Conservation (phyloP, 495 filamentous ascomycete species). For the Aspergillus panamensis region DNA sequence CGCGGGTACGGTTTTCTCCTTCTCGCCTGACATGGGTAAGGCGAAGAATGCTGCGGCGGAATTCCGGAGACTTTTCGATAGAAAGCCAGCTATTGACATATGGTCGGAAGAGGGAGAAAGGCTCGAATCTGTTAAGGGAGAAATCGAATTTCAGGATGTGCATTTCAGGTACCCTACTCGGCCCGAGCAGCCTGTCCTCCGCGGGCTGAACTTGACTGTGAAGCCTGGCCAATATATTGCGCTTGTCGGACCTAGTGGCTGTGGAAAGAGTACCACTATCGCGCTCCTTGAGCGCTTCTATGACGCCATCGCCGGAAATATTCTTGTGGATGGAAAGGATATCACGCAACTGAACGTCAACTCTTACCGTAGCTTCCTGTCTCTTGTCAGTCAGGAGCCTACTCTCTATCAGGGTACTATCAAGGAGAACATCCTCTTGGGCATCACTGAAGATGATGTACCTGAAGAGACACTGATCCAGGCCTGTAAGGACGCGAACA, state of each 20-base stretch:
- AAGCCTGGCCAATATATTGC: constrained; percentile 76
- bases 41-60: constrained; percentile 74
- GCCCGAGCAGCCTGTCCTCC: constrained; percentile 74
- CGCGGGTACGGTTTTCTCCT: constrained; percentile 83
- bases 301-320: constrained; percentile 67
- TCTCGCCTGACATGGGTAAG: constrained; percentile 84
- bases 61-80: constrained; percentile 76
- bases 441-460: constrained; percentile 58
- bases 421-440: constrained; percentile 76
- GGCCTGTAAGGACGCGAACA: constrained; percentile 84
- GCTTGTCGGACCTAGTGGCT: constrained; percentile 76
- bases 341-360: constrained; percentile 73
- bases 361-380: constrained; percentile 69
- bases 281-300: constrained; percentile 81
- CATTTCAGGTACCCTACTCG: constrained; percentile 80
- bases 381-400: constrained; percentile 83
- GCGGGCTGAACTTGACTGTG: constrained; percentile 67
- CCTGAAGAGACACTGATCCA: constrained; percentile 65
- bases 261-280: constrained; percentile 82
- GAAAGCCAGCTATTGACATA: constrained; percentile 70
- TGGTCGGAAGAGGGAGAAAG: constrained; percentile 73
- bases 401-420: constrained; percentile 85
- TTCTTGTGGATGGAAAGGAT: constrained; percentile 71
- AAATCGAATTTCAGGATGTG: constrained; percentile 74
- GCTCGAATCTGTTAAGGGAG: constrained; percentile 57